Evolutionary conservation across 331 rosid species (phyloP).

Genomic region (Acacia concinna): DNA sequence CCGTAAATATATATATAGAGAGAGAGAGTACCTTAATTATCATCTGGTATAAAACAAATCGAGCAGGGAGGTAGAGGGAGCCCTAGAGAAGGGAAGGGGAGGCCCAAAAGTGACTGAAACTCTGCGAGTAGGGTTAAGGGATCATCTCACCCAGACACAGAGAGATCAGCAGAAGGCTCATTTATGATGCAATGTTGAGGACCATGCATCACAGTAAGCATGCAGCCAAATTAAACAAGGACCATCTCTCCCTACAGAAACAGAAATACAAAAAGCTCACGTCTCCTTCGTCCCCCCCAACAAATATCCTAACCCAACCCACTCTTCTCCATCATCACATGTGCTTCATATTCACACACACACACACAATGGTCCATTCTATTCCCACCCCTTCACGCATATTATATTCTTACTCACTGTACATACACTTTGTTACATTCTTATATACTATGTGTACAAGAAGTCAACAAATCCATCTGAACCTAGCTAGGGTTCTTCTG

Average conservation of each 20-base stretch:
- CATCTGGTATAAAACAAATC: background rate
- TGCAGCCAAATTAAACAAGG: slow-evolving; percentile 16
- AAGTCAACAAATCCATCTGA: slow-evolving; percentile 1
- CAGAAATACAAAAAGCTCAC: background rate
- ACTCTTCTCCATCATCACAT: background rate
- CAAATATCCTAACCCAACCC: background rate
- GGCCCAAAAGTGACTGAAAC: slow-evolving; percentile 35
- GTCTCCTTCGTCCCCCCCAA: background rate
- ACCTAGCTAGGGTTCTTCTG: background rate
- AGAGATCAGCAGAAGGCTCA: background rate
- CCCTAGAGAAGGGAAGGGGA: slow-evolving; percentile 28
- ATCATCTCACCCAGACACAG: no score
- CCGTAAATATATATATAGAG: background rate
- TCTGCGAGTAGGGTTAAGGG: background rate
- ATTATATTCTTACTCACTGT: background rate
- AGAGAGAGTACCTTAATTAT: background rate
- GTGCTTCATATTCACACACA: background rate
- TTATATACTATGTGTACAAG: background rate
- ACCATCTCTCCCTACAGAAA: background rate
- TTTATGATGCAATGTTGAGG: background rate
- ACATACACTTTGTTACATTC: background rate
- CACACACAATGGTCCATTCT: background rate
- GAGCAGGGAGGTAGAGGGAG: slow-evolving; percentile 20
- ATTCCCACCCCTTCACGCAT: background rate
- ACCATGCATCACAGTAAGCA: background rate